Evolutionary conservation across 176 grass and related monocot species (phyloP), one percentile per base, ranked within the genome.

Genomic region (Phoenix dactylifera): DNA sequence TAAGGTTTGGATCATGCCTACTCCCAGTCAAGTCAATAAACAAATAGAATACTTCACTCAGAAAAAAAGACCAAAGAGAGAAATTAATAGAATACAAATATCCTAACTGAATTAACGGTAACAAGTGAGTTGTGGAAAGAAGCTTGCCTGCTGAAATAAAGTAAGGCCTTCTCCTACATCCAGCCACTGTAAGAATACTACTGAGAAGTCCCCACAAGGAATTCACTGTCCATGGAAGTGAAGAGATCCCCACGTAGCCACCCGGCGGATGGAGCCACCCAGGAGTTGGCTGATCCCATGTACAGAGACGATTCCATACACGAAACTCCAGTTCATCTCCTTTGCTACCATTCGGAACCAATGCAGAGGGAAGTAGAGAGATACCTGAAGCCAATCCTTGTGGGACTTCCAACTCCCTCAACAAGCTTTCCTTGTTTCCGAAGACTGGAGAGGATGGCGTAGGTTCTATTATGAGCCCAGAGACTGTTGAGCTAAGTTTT

Each of bases 261-360:
- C 80, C 86, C 52, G 29, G 24, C 51, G 68, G 55, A 90, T 9
- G 74, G 70, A 10, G 86, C 91, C 69, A 60, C 80, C 86, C 52
- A 88, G 59, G n/a, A 83, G 86, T 60, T 85, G 86, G 75, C 86
- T 89, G 55, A 89, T 58, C 15, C 91, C 91, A 65, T 96, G 84
- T 48, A 82, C 72, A 16, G 80, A 55, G 73, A 87, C 35, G 75
- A 96, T 83, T 1, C 77, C 68, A 54, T 82, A 69, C 5, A 96
- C 60, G 71, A 96, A 90, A 74, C 72, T 90, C 86, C 91, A 90
- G 63, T 96, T 86, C 59, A 84, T 69, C 75, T 96, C 77, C 60
- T 72, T 57, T 15, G 54, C 79, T 17, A 96, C 68, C 30, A 64
- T 75, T 52, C 35, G 49, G 16, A 90, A 26, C 91, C 80, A 96